Base-by-base conservation (phyloP, 164 flowering plant species). In the Warburgia ugandensis region DNA sequence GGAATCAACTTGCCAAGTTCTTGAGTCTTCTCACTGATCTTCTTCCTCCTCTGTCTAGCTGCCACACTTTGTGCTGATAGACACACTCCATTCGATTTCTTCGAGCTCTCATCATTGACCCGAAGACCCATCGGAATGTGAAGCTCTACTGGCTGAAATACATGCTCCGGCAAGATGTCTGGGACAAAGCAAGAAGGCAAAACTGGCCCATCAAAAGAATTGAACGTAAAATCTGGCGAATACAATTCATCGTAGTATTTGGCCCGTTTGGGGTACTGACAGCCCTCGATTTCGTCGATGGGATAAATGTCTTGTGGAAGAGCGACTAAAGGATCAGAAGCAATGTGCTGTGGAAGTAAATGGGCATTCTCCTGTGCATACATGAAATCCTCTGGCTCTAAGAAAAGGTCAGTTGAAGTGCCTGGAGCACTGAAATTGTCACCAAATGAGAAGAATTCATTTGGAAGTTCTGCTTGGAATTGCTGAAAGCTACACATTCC, bases 1-100 rank as follows among this genome's bases (percentile, higher is more conserved):
- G 96, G 97, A 30, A 90, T 64, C 17, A 90, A 76, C 71, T 73
- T 84, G 43, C 79, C 85, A 28, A 90, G 86, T 78, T 84, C 85
- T 6, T 75, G 83, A 2, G 97, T 86, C 85, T 82, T 90, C 68
- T 80, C 89, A 1, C 78, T 73, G 41, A 90, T 86, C 76, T 68
- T 90, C 76, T 81, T 76, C 68, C 97, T 70, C 78, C 97, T 71
- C 63, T 81, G 75, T 52, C 95, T 45, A 1, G 97, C 97, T 0
- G 95, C 95, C 0, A 76, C 64, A 65, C 91, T 90, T 70, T 90
- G 95, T 5, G 77, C 63, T 4, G 86, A 82, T 57, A 77, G 32
- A 37, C 48, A 30, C 32, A 44, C 41, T 2, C 42, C 55, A 7
- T 46, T 37, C 0, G 58, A 12, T 33, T 45, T 38, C 59, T 20